phyloP scores from a whole-genome alignment of 768 basidiomycete species.

The Trametes meyenii region DNA sequence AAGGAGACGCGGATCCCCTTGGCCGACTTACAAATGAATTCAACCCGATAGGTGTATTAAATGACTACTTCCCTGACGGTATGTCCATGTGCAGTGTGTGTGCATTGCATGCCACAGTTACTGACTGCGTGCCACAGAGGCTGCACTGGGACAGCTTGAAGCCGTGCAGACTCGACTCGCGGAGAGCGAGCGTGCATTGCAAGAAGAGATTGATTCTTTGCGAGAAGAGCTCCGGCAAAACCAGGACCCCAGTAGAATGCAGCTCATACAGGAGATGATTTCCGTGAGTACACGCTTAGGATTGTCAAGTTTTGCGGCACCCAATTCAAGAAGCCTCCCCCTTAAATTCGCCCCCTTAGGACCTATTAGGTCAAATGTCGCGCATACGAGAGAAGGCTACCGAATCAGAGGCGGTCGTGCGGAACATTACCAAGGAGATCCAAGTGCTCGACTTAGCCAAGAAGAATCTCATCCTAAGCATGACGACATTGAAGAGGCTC shows the following conservation, averaged over 20 bases:
- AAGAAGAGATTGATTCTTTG: constrained; percentile 70
- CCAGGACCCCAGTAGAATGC: constrained; percentile 90
- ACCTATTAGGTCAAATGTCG: constrained; percentile 92
- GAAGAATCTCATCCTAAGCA: constrained; percentile 86
- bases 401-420: constrained; percentile 95
- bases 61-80: constrained; percentile 84
- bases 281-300: constrained; percentile 56
- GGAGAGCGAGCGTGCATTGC: constrained; percentile 69
- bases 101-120: no score
- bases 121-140: constrained; percentile 51
- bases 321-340: not conserved
- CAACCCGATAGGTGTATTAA: constrained; percentile 54
- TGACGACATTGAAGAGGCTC: constrained; percentile 87
- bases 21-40: constrained; percentile 62
- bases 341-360: constrained; percentile 47
- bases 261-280: constrained; percentile 93
- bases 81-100: constrained; percentile 17
- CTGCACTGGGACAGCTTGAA: constrained; percentile 71
- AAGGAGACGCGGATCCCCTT: constrained; percentile 52
- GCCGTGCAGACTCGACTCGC: constrained; percentile 68
- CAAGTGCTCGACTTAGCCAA: constrained; percentile 93
- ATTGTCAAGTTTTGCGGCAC: not conserved
- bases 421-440: constrained; percentile 95
- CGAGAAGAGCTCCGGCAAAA: constrained; percentile 68
- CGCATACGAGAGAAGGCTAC: constrained; percentile 95